Conservation (phyloP, 1,284 basidiomycete species). For the Anthracocystis setariae region DNA sequence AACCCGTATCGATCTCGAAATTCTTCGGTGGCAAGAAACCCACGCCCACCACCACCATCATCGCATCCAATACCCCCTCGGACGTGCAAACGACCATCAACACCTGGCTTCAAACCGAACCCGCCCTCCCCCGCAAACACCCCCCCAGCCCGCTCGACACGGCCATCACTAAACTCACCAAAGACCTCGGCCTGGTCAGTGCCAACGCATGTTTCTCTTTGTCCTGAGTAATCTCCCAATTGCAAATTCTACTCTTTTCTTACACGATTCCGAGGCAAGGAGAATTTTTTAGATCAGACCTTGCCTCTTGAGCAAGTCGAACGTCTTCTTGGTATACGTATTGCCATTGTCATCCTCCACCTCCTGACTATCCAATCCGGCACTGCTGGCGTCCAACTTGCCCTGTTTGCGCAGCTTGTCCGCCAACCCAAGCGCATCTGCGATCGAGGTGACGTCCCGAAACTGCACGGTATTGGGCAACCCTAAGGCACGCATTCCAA, state of each 20-base stretch:
- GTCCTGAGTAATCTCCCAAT: background rate
- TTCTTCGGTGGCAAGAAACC: conserved; percentile 45
- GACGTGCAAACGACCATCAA: conserved; percentile 25
- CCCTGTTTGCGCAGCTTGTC: conserved; percentile 62
- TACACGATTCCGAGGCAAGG: too few species aligned
- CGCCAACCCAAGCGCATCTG: conserved; percentile 82
- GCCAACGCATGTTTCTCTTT: conserved; percentile 13
- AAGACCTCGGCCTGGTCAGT: conserved; percentile 18
- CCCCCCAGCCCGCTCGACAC: conserved; percentile 6
- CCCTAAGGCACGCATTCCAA: conserved; percentile 96
- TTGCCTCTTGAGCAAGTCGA: conserved; percentile 66
- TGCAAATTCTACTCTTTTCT: background rate
- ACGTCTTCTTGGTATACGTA: conserved; percentile 66
- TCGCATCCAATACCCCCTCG: background rate
- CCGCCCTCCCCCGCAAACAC: conserved; percentile 10
- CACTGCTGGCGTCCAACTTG: conserved; percentile 40
- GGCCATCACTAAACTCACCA: conserved; percentile 21
- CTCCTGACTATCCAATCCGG: conserved; percentile 60
- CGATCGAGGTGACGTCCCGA: conserved; percentile 96
- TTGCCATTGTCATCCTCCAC: conserved; percentile 67
- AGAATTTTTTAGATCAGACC: conserved; percentile 55
- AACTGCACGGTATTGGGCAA: conserved; percentile 99
- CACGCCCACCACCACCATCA: background rate
- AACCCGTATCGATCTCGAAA: conserved; percentile 46
- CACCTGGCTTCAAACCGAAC: conserved; percentile 26